Base-by-base conservation (phyloP, 169 alveolate species). In the Plasmodium coatneyi region DNA sequence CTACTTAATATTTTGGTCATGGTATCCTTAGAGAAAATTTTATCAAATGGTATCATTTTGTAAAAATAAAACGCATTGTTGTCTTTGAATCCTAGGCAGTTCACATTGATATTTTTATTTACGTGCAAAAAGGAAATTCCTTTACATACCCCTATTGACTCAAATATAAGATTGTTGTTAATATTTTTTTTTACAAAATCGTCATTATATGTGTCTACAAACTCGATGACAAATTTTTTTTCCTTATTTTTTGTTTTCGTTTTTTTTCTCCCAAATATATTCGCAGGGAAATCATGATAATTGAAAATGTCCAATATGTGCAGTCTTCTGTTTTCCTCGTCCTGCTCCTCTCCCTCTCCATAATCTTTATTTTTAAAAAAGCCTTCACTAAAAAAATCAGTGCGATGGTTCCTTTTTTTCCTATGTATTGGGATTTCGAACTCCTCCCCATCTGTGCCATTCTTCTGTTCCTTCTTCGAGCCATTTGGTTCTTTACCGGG, bases 121-220 rank as follows among this genome's bases (percentile, higher is more conserved):
- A 91, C 71, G 32, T 82, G 66, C 60, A 91, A 82, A 91, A 81
- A 91, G 56, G 95, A 91, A 46, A 91, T 60, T 9, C 95, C 95
- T 81, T 80, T 91, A 81, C 95, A 91, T 71, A 91, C 84, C 36
- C 92, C 95, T 81, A 91, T 91, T 14, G 95, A 82, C 84, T 91
- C 95, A 71, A 91, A 91, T 49, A 91, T 91, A 46, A 91, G 71
- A 32, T 91, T 91, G 25, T 91, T 91, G 92, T 91, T 80, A 32
- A 91, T 80, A 54, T 91, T 91, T 91, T 91, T 91, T 81, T 81
- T 91, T 25, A 91, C 92, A 91, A 80, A 91, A 3, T 91, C 95
- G 32, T 91, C 95, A 71, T 91, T 91, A 81, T 81, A 91, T 81
- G 95, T 39, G 34, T 91, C 95, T 22, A 91, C 79, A 81, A 91